Evolutionary conservation across 176 grass and related monocot species (phyloP), one percentile per base, ranked within the genome.

Genomic region (Triticum dicoccoides): DNA sequence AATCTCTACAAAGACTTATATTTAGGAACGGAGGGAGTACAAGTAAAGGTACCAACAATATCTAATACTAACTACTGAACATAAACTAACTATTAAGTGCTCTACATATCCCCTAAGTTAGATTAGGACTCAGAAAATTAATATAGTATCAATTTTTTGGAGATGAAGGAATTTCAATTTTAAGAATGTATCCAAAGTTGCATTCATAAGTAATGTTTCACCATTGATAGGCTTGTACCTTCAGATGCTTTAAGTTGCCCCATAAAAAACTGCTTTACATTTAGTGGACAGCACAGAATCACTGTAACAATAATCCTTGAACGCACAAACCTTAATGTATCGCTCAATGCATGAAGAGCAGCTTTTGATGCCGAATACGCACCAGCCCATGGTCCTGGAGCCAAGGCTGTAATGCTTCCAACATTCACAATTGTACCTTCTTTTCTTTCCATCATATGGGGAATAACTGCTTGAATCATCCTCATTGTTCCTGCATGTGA

Each of bases 321-420:
- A 70, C 54, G 14, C 32, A 78, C 89, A 80, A 80, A 98, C 96
- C 96, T 98, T 61, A 98, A 67, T 20, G 93, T 88, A 67, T 98
- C 96, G 1, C 85, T 92, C 79, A 98, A 86, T 67, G 96, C 96
- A 85, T 98, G 96, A 73, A 98, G 78, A 49, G 91, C 93, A 72
- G 96, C 87, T 91, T 98, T 98, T 35, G 96, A 98, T 32, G 96
- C 91, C n/a, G 93, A 88, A 83, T 98, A 98, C 30, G 83, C 93
- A 64, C 96, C 96, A 51, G 92, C 96, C 96, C 96, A 98, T 13
- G 96, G 96, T 88, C 96, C 96, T 83, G 96, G 90, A 69, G 92
- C 96, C 82, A 98, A 80, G 52, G 93, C 93, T 58, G 84, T 11
- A 64, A 98, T 73, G 77, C 93, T 96, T 77, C 96, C 96, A 58